phyloP scores from a whole-genome alignment of 192 early-diverging fungal species.

The Entomortierella lignicola region DNA sequence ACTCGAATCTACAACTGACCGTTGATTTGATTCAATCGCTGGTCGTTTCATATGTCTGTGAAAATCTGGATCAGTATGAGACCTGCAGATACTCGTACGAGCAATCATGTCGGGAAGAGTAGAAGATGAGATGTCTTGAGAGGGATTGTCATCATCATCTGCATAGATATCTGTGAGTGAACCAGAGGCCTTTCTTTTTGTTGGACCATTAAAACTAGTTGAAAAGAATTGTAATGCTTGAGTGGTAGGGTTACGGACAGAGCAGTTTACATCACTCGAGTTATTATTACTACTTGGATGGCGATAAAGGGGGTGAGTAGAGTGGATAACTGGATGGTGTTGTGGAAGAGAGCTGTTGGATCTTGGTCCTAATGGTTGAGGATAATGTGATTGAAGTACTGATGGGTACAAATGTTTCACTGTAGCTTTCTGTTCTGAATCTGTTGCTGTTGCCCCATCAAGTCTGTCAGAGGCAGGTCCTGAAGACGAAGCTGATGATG shows the following conservation, averaged over 20 bases:
- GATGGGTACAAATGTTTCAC: slow-evolving; percentile 10
- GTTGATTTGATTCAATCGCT: background rate
- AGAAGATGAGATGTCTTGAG: slow-evolving; percentile 16
- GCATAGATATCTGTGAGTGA: slow-evolving; percentile 48
- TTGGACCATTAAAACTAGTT: slow-evolving; percentile 10
- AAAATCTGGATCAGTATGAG: slow-evolving; percentile 19
- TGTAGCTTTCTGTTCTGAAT: slow-evolving; percentile 24
- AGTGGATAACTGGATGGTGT: slow-evolving; percentile 18
- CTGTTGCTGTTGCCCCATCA: background rate
- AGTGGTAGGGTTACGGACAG: slow-evolving; percentile 27
- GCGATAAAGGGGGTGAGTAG: slow-evolving; percentile 21
- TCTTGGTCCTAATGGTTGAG: slow-evolving; percentile 7
- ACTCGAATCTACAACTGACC: background rate
- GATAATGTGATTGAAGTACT: slow-evolving; percentile 1
- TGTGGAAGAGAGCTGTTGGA: background rate
- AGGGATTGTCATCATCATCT: slow-evolving; percentile 12
- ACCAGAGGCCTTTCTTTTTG: slow-evolving; percentile 25
- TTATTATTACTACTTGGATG: slow-evolving; percentile 13
- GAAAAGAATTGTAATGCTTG: slow-evolving; percentile 27
- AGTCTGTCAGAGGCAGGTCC: background rate
- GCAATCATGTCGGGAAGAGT: slow-evolving; percentile 36
- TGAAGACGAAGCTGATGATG: slow-evolving; percentile 25
- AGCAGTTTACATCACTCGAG: slow-evolving; percentile 11
- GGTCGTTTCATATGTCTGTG: slow-evolving; percentile 2
- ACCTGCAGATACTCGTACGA: slow-evolving; percentile 17